Conservation (phyloP, 176 grass and related monocot species). For the Pharus latifolius region DNA sequence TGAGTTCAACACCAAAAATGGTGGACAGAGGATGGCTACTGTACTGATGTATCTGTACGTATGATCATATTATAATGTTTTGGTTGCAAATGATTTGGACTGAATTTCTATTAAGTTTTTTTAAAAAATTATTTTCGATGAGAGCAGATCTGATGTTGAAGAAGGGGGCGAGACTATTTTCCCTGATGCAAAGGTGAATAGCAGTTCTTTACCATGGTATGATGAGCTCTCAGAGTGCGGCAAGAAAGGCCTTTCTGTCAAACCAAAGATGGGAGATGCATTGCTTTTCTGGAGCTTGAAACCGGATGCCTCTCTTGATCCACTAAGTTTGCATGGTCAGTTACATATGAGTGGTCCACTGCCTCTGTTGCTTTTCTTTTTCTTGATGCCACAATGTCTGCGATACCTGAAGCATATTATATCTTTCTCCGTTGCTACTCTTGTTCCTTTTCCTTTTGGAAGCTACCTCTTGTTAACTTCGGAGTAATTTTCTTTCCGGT, state of each 20-base stretch:
- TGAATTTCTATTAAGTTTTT: neutral
- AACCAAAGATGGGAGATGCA: conserved; percentile 88
- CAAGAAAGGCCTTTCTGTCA: conserved; percentile 56
- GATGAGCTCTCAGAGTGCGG: conserved; percentile 79
- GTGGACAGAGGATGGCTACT: conserved; percentile 87
- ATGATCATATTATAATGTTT: neutral
- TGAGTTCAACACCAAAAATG: conserved; percentile 81
- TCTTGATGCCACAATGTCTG: neutral
- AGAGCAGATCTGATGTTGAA: conserved; percentile 76
- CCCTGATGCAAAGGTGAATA: conserved; percentile 72
- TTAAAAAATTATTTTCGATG: neutral
- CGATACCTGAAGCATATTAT: neutral
- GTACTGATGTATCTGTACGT: conserved; percentile 98
- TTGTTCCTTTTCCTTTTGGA: neutral
- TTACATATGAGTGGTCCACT: neutral
- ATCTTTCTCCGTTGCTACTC: neutral
- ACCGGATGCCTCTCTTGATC: conserved; percentile 71
- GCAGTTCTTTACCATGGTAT: conserved; percentile 67
- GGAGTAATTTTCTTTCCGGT: neutral
- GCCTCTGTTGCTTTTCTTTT: neutral
- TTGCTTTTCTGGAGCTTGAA: conserved; percentile 96
- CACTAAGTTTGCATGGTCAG: conserved; percentile 90
- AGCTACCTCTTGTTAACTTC: neutral
- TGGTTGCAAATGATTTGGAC: neutral
- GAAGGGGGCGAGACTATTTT: conserved; percentile 97